A percentile compares a stretch with the other conserved stretches of the same genome.
These are phyloP conservation scores for Chlorella sp. DNA, from an alignment of 139 green algal genomes.

Conservation along the genomic window DNA sequence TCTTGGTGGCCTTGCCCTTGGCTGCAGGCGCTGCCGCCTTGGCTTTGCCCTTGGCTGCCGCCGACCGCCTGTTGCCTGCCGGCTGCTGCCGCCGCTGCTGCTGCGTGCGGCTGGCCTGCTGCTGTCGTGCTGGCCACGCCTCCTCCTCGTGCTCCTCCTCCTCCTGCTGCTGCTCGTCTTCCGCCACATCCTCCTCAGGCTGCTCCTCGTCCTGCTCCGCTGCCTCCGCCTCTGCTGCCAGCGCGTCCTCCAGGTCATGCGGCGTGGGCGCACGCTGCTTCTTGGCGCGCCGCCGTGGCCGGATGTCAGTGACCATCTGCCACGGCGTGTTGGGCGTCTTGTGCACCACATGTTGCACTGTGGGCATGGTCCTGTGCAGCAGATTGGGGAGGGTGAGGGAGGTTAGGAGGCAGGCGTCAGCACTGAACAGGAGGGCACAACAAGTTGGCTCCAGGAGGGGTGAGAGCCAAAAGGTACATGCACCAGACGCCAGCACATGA, in stretches of 20 bases:
- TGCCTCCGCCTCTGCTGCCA: background rate
- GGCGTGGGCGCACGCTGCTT: slow-evolving; percentile 19
- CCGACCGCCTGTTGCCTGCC: background rate
- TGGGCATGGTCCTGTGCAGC: slow-evolving; percentile 49
- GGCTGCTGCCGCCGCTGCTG: background rate
- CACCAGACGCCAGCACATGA: background rate
- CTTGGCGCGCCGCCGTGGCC: slow-evolving; percentile 4
- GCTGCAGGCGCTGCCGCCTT: background rate
- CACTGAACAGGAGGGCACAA: background rate
- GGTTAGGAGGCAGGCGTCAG: background rate
- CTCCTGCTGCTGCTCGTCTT: background rate
- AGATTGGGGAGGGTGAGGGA: background rate
- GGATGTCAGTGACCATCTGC: slow-evolving; percentile 39
- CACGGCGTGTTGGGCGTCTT: slow-evolving; percentile 42
- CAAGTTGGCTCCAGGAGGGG: background rate
- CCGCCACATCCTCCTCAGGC: background rate
- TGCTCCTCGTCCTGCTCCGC: background rate
- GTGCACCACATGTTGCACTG: slow-evolving; percentile 32
- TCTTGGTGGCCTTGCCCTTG: background rate
- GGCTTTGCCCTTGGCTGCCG: background rate
- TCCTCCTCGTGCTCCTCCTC: background rate
- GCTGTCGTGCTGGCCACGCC: background rate
- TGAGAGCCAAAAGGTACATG: background rate
- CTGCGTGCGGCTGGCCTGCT: background rate
- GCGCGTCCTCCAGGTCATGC: slow-evolving; percentile 13